Base-by-base conservation (phyloP, 257 asterid genomes). In the Parsonsia alboflavescens region DNA sequence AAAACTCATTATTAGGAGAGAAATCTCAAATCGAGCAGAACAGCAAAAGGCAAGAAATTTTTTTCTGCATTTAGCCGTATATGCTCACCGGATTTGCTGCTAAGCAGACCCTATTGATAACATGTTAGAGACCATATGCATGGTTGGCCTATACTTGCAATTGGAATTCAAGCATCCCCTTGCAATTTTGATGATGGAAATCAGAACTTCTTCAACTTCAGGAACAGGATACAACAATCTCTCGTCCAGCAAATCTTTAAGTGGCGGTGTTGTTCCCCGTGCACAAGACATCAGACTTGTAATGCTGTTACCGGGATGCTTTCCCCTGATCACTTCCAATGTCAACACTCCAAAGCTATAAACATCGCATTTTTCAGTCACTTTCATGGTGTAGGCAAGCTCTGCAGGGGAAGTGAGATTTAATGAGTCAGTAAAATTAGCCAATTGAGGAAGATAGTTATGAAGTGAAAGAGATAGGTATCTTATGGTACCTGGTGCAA, bases 271-370 rank as follows among this genome's bases (percentile, higher is more conserved):
- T 6, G 16, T 12, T 7, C 26, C 54, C 15, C 0, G 17, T 36
- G 36, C 70, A 13, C 49, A 17, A 15, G 71, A 44, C 52, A 39
- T 16, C 42, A 72, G 52, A 45, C 42, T 79, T 54, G 50, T 63
- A 46, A 81, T 73, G 33, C 74, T 61, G 42, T 79, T 81, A 13
- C 81, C 80, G 0, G 84, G 81, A 71, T 85, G 85, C 26, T 45
- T 62, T 21, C 87, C 89, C 75, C 59, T 77, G 4, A 83, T 72
- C 70, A 85, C 84, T 81, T 85, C 87, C 1, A 85, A 59, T 16
- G 76, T 65, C 15, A 85, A 73, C 11, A 83, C 82, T 15, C 89
- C 87, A 44, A 85, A 85, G 75, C 89, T 85, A 56, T 81, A 85
- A 3, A 84, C 80, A 49, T 85, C 89, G 50, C 79, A 78, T 24